phyloP scores from a whole-genome alignment of 352 stramenopile genomes.

The Phytophthora rubi region DNA sequence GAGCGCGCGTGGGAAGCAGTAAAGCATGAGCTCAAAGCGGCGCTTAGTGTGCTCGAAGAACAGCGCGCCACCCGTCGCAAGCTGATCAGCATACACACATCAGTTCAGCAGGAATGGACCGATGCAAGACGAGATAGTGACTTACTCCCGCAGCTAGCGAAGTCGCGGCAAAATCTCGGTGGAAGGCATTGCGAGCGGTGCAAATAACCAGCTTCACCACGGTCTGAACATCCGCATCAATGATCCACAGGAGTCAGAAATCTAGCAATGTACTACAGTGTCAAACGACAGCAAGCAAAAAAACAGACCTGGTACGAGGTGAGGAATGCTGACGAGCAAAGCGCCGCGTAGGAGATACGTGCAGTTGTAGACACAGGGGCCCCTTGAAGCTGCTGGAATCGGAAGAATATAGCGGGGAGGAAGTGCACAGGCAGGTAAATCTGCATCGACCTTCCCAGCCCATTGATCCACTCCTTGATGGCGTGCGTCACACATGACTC shows the following conservation, averaged over 20 bases:
- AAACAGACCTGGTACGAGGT: constrained; percentile 78
- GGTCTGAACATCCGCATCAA: constrained; percentile 40
- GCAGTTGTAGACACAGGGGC: constrained; percentile 55
- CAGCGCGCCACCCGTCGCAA: constrained; percentile 61
- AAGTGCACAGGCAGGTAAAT: constrained; percentile 87
- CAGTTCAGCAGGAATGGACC: background rate
- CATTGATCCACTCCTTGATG: constrained; percentile 78
- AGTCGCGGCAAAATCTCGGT: constrained; percentile 58
- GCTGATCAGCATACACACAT: constrained; percentile 30
- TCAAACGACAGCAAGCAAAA: background rate
- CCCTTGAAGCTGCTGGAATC: constrained; percentile 60
- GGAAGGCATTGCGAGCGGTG: constrained; percentile 72
- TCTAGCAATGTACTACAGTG: background rate
- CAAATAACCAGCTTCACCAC: constrained; percentile 80
- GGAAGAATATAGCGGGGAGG: constrained; percentile 78
- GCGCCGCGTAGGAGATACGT: constrained; percentile 64
- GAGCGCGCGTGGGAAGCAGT: constrained; percentile 75
- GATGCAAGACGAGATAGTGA: background rate
- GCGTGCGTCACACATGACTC: constrained; percentile 85
- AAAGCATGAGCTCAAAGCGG: constrained; percentile 87
- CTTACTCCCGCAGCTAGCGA: constrained; percentile 64
- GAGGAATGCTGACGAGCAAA: constrained; percentile 84
- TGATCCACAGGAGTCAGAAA: background rate
- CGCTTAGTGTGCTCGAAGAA: constrained; percentile 87
- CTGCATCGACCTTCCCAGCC: constrained; percentile 71